Conservation (phyloP, 2,329 filamentous ascomycete genomes). For the Apiospora koreana region DNA sequence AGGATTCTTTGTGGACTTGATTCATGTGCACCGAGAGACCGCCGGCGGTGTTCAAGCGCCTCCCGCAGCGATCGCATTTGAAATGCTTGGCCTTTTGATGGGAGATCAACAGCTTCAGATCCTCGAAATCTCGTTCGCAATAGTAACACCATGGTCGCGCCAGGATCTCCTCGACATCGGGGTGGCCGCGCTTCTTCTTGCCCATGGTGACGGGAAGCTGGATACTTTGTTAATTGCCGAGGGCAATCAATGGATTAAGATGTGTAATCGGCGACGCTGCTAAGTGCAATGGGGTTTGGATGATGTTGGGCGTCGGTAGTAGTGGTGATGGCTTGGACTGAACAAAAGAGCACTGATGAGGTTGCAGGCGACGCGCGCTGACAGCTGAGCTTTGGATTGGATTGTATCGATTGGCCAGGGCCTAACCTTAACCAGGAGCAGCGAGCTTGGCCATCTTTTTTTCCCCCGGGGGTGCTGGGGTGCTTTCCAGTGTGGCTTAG, state of each 20-base stretch:
- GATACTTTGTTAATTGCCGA: not conserved
- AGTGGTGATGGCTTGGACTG: not conserved
- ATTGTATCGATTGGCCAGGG: not conserved
- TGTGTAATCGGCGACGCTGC: not conserved
- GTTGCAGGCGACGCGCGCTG: not conserved
- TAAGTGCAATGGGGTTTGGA: not conserved
- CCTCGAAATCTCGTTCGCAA: slow-evolving; percentile 98
- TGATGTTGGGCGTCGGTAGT: not conserved
- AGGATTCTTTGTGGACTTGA: slow-evolving; percentile 94
- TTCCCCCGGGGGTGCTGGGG: not conserved
- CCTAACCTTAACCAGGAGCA: not conserved
- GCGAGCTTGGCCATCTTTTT: not conserved
- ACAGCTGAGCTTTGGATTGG: not conserved
- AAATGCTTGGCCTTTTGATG: slow-evolving; percentile 99
- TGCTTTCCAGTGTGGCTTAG: not conserved
- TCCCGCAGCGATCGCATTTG: slow-evolving; percentile 89
- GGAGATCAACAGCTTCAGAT: slow-evolving; percentile 92
- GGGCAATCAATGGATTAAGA: not conserved
- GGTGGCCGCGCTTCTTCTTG: slow-evolving; percentile 87
- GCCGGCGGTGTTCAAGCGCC: slow-evolving; percentile 90
- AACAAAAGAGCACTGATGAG: not conserved
- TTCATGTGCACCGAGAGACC: slow-evolving; percentile 97
- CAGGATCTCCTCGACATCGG: slow-evolving; percentile 86
- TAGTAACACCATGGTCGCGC: slow-evolving; percentile 96
- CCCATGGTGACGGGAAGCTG: slow-evolving; percentile 59